Evolutionary conservation across 176 grass and related monocot genomes (phyloP), one percentile per base, ranked within the genome.

Genomic region (Puccinellia tenuiflora): DNA sequence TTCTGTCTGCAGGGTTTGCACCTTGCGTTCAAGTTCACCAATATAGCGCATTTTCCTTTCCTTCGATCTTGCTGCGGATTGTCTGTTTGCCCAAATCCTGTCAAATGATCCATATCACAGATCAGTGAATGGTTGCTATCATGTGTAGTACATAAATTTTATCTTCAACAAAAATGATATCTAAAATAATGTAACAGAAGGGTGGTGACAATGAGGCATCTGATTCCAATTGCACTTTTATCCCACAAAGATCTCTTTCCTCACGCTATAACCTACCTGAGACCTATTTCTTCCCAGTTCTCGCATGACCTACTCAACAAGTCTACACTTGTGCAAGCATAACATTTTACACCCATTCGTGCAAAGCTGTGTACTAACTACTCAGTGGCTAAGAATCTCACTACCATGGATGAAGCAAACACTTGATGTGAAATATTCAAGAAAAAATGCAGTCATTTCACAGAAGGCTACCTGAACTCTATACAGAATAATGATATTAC

Each of bases 1-100:
- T 81, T 94, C 90, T 51, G 86, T 89, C 78, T 89, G 92, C 78
- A 94, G 59, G 7, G 76, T 78, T 86, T 87, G 85, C 33, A 94
- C 81, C 84, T 87, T 87, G 52, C 52, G 82, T 80, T 94, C 92
- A 7, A 94, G 90, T 85, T 94, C 92, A 68, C 72, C 77, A 79
- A 94, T 92, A 74, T 94, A 94, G 31, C 88, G 90, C 76, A 92
- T 88, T 78, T 94, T 94, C 73, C 89, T 94, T 92, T 94, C 92
- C 73, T 94, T 94, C 7, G 92, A 94, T 89, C 92, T 94, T 56
- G 90, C 92, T 46, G 92, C 92, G 22, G 92, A 94, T 75, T 94
- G 89, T 75, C 92, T 92, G 60, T 94, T 94, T 50, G 92, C 92
- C 92, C 89, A 94, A 90, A 92, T 94, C 86, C 92, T 94, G 47